Base-by-base conservation (phyloP, 306 rosid species). In the Chamaecrista fasciculata region DNA sequence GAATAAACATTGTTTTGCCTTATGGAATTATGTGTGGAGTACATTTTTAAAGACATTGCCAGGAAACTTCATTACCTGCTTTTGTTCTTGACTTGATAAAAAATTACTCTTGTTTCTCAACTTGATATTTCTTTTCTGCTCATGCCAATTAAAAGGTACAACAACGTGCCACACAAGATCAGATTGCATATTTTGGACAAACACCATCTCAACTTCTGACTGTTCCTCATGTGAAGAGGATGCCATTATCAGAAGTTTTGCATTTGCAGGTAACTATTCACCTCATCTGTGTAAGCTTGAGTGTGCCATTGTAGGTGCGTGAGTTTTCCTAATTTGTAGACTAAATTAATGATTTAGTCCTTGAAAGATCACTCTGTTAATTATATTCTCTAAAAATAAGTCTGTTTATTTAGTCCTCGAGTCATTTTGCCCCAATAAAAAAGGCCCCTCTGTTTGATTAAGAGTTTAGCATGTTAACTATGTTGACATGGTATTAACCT, bases 111-210 rank as follows among this genome's bases (percentile, higher is more conserved):
- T 74, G 56, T 48, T 58, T 74, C 21, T 70, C 33, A 46, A 47
- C 75, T 69, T 55, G 11, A 51, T 26, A 14, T 31, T 61, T 62
- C 34, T 67, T 56, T 44, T 67, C 12, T 66, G 56, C 67, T 53
- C 51, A 21, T 71, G 68, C 77, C 80, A 59, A 78, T 74, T 67
- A 78, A 74, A 74, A 94, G 99, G 92, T 81, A 59, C 96, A 94
- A 79, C 97, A 85, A 64, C 84, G 78, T 63, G 96, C 96, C 29
- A 87, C 91, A 42, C 97, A 94, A 84, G 99, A 94, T 84, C 99
- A 94, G 88, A 94, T 94, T 72, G 96, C 99, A 40, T 94, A 94
- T 85, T 94, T 91, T 78, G 99, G 99, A 62, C 97, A 94, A 80
- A 94, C 97, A 18, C 99, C 99, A 11, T 94, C 97, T 51, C 97